Percentiles rank a stretch among this genome's conserved stretches.
Evolutionary conservation across 129 eudicot genomes (phyloP).

Genomic region (Escallonia rubra): DNA sequence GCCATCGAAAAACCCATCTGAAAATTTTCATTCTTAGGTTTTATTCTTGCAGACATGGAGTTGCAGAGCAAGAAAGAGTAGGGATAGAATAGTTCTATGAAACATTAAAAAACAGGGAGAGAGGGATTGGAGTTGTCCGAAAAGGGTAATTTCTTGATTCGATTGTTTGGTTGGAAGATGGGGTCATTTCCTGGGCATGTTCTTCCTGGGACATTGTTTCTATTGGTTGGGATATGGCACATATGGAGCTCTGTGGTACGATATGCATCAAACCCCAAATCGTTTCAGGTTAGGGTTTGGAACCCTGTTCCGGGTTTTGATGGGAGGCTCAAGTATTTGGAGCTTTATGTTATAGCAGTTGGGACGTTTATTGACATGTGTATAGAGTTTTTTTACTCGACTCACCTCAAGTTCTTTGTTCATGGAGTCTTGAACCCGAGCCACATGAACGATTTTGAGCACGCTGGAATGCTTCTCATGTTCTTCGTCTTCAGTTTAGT

Average conservation of each 20-base stretch:
- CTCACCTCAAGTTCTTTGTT: constrained; percentile 73
- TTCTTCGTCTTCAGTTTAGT: constrained; percentile 74
- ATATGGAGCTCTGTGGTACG: constrained; percentile 70
- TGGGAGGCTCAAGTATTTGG: constrained; percentile 76
- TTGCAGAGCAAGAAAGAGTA: too few species aligned
- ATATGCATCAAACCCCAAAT: constrained; percentile 52
- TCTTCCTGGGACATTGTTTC: constrained; percentile 90
- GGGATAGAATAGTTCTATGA: too few species aligned
- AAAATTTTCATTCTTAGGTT: too few species aligned
- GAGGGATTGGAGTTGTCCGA: too few species aligned
- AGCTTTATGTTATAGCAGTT: constrained; percentile 63
- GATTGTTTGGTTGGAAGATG: constrained; percentile 33
- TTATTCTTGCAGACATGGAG: too few species aligned
- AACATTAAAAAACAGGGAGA: too few species aligned
- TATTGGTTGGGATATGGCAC: constrained; percentile 85
- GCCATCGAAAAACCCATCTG: too few species aligned
- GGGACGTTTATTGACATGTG: constrained; percentile 91
- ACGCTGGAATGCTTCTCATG: constrained; percentile 95
- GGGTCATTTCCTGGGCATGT: constrained; percentile 95
- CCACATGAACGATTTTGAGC: constrained; percentile 91
- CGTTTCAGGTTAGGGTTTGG: constrained; percentile 76
- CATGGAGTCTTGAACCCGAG: constrained; percentile 74
- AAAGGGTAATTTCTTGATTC: not conserved
- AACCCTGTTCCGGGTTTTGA: constrained; percentile 78
- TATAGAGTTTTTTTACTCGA: constrained; percentile 81